phyloP scores from a whole-genome alignment of 108 stramenopile genomes.

The Nannochloropsis gaditana region DNA sequence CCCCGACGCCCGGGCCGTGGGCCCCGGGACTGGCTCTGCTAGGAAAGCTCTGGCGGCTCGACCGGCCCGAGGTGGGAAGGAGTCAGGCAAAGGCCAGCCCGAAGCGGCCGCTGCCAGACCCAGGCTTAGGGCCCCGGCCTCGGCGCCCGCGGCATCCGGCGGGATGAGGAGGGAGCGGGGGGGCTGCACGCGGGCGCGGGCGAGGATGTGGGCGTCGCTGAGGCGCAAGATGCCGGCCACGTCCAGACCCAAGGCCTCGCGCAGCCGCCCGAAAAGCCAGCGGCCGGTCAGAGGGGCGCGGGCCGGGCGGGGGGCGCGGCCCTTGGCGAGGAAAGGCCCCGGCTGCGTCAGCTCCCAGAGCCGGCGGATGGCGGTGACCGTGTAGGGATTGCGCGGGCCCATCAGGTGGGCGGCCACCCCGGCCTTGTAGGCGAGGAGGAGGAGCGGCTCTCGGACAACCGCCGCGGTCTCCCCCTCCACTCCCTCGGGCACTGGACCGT shows the following conservation, averaged over 20 bases:
- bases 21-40: no score
- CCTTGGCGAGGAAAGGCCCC: not conserved
- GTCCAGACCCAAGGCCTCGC: not conserved
- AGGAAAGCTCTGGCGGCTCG: no score
- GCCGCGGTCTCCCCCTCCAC: no score
- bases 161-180: not conserved
- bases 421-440: not conserved
- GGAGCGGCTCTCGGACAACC: not conserved
- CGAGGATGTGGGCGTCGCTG: not conserved
- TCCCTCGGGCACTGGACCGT: no score
- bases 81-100: not conserved
- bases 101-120: not conserved
- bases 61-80: no score
- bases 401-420: not conserved
- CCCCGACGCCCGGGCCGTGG: no score
- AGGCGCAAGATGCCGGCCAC: not conserved
- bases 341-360: not conserved
- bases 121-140: not conserved
- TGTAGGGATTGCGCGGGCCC: not conserved
- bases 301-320: not conserved
- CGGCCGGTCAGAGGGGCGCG: not conserved
- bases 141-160: not conserved
- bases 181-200: not conserved
- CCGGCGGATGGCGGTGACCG: not conserved
- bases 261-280: not conserved